Conservation (phyloP, 1,284 basidiomycete species). For the Vanrija pseudolonga region DNA sequence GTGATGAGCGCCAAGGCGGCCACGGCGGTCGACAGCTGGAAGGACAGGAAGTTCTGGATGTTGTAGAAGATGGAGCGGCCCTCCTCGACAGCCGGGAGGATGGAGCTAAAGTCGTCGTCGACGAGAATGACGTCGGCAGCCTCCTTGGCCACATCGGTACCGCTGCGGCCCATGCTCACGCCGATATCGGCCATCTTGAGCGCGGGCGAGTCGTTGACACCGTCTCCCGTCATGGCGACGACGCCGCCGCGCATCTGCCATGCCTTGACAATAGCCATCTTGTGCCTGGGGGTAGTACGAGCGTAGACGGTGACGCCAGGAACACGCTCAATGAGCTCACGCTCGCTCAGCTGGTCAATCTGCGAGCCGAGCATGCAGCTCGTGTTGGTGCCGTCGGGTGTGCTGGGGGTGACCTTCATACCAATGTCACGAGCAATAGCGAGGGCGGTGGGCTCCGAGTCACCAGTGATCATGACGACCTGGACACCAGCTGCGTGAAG, state of each 20-base stretch:
- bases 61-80: constrained; percentile 98
- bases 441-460: constrained; percentile 84
- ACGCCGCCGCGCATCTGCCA: constrained; percentile 83
- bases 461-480: constrained; percentile 97
- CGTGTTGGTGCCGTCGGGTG: constrained; percentile 26
- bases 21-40: constrained; percentile 94
- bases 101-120: constrained; percentile 94
- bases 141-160: constrained; percentile 97
- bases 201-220: constrained; percentile 96
- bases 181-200: constrained; percentile 98
- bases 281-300: constrained; percentile 89
- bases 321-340: constrained; percentile 79
- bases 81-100: constrained; percentile 91
- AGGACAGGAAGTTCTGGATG: constrained; percentile 95
- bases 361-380: constrained; percentile 75
- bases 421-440: constrained; percentile 88
- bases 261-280: constrained; percentile 94
- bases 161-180: constrained; percentile 93
- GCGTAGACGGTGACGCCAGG: constrained; percentile 82
- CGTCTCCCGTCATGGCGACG: constrained; percentile 97
- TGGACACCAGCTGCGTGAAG: constrained; percentile 84
- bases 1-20: constrained; percentile 94
- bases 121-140: constrained; percentile 96
- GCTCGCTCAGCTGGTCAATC: constrained; percentile 76
- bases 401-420: constrained; percentile 51